Base-by-base conservation (phyloP, 129 eudicot genomes). In the Apium graveolens region DNA sequence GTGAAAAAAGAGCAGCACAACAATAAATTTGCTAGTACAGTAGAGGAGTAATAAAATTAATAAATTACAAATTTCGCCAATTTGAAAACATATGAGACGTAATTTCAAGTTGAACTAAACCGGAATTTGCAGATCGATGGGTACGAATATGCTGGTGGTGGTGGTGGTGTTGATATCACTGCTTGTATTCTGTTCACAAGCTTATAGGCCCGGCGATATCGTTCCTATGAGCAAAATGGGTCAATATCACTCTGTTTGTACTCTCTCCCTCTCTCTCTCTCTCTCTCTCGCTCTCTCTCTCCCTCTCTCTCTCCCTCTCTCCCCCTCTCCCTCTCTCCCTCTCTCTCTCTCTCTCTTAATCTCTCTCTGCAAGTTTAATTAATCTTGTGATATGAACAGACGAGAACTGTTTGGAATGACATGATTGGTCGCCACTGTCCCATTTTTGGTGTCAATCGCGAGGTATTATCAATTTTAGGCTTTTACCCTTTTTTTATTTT, bases 401-500 rank as follows among this genome's bases (percentile, higher is more conserved):
- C 91, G 26, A 87, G 99, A 78, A 92, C 97, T 5, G 93, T 89
- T 83, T 96, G 99, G 99, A 92, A 90, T 84, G 99, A 96, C 78
- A 92, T 96, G 99, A 92, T 96, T 41, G 97, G 99, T 57, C 92
- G 86, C 24, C 99, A 96, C 84, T 96, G 99, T 81, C 92, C 99
- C 10, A 92, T 92, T 43, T 96, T 96, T 62, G 99, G 90, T 51
- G 99, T 96, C 48, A 96, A 96, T 79, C 97, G 99, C 20, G 99
- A 92, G 99, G 99, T 96, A 44, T 18, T 32, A 20, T 43, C 10
- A 24, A 13, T 42, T 60, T 45, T 3, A 11, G 20, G 7, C 45
- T 82, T 14, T 7, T 26, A 24, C 24, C 48, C 11, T 44, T 9
- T 7, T 0, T 8, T 42, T 42, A 9, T 3, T 10, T 51, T 48